Evolutionary conservation across 2,329 filamentous ascomycete genomes (phyloP), one percentile per base, ranked within the genome.

Genomic region (Colletotrichum sp.): DNA sequence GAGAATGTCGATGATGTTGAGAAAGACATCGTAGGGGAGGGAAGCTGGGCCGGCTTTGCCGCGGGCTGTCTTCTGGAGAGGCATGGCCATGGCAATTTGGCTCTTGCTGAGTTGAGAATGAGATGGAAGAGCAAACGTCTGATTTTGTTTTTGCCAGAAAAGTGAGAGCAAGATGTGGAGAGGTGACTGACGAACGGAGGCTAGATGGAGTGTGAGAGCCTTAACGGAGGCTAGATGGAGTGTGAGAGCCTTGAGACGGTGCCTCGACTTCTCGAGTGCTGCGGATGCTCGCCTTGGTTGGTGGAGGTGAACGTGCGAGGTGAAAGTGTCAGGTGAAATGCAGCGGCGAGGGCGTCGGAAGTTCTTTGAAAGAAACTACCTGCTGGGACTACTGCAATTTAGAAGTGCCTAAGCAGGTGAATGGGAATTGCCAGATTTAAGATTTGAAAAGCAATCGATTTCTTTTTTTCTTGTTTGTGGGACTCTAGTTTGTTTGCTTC

Each of bases 1-100:
- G 66, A 60, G 32, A 13, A 58, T 18, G 22, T 69, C 66, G 25
- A 69, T 16, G 52, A 69, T 60, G 30, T 60, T 69, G 10, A 69
- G 52, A 18, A 69, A 61, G 16, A 69, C 18, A 16, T 69, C 66
- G 32, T 36, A 58, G 8, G 66, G 52, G 2, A 69, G n/a, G 15
- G 27, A 34, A 25, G 66, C 66, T 34, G 58, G 58, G 18, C 58
- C 10, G 58, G 28, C 3, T 30, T 61, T 61, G 16, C 58, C 58
- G 25, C 27, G 58, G 58, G 10, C 9, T 13, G 28, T 22, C 58
- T 61, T 61, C 58, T 61, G 16, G 28, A 61, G 58, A 30, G 52
- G 27, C 52, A 56, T 56, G 52, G 28, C 3, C 13, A n/a, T 61
- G 58, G 39, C 39, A 48, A 48, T 48, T 48, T n/a, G 18, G 18